phyloP scores from a whole-genome alignment of 257 asterid genomes.

The Fraxinus cuspidata region DNA sequence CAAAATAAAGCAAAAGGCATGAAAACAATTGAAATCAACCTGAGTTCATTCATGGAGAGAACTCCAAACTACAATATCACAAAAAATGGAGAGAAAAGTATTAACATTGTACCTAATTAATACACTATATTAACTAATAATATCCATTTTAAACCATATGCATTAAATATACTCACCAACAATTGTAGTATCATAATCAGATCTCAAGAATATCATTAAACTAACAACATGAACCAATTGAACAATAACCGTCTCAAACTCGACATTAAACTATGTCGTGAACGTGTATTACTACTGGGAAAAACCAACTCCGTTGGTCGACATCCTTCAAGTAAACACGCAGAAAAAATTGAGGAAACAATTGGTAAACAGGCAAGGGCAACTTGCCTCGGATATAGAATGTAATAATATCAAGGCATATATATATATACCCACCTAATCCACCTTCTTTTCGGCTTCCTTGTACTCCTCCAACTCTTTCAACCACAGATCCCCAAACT shows the following conservation, averaged over 20 bases:
- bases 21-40: not conserved
- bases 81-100: not conserved
- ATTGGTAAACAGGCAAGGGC: slow-evolving; percentile 13
- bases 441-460: slow-evolving; percentile 34
- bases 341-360: slow-evolving; percentile 4
- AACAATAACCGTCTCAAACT: slow-evolving; percentile 23
- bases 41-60: not conserved
- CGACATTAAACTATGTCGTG: not conserved
- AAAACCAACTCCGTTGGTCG: not conserved
- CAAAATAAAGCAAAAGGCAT: too few relatives aligned
- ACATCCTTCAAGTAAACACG: not conserved
- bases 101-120: not conserved
- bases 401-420: slow-evolving; percentile 15
- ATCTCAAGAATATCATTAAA: slow-evolving; percentile 13
- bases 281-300: not conserved
- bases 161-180: not conserved
- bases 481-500: slow-evolving; percentile 83
- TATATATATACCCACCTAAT: slow-evolving; percentile 16
- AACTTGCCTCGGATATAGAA: slow-evolving; percentile 7
- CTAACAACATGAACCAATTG: slow-evolving; percentile 14
- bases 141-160: not conserved
- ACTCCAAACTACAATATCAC: not conserved
- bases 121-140: too few relatives aligned
- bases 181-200: slow-evolving; percentile 5
- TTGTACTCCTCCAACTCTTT: slow-evolving; percentile 67